Base-by-base conservation (phyloP, 345 rosid species). In the Tarenaya hassleriana region DNA sequence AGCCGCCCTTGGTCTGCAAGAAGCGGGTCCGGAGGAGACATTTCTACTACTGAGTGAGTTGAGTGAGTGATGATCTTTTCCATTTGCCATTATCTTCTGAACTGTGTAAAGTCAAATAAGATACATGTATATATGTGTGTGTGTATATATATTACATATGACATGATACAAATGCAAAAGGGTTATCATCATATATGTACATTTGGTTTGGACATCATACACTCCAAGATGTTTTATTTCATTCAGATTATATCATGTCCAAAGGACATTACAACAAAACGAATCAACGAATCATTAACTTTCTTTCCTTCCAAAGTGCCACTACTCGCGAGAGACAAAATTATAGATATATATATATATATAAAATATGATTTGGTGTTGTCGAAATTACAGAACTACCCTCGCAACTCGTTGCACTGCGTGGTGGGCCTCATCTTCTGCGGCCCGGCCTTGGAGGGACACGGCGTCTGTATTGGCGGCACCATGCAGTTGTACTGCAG, bases 401-500 rank as follows among this genome's bases (percentile, higher is more conserved):
- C 85, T 53, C 67, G 42, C 92, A 85, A 78, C 51, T 76, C 75
- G 68, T 12, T 66, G 37, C 98, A 92, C 75, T 88, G 95, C 10
- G 71, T 41, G 0, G 80, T 67, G 11, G 98, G 98, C 73, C 98
- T 76, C 0, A 85, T 71, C 70, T 79, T 85, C 71, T 83, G 82
- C 56, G 68, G 70, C 43, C 98, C 98, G 13, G 95, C 73, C 49
- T 80, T 85, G 72, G 79, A 57, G 24, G 98, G 98, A 80, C 98
- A 92, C 5, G 94, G 86, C 41, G 94, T 68, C 66, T 83, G 83
- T 18, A 88, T 60, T 49, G 98, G 95, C 58, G 94, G 88, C 4
- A 88, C 95, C 98, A 88, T 88, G 52, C 98, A 92, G 24, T 92
- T 92, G 67, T 88, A 92, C 77, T 88, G 96, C 34, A 88, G 50